These are phyloP conservation scores for Dothistroma septosporum DNA, from an alignment of 2,329 filamentous ascomycete genomes.

Conservation along the genomic window DNA sequence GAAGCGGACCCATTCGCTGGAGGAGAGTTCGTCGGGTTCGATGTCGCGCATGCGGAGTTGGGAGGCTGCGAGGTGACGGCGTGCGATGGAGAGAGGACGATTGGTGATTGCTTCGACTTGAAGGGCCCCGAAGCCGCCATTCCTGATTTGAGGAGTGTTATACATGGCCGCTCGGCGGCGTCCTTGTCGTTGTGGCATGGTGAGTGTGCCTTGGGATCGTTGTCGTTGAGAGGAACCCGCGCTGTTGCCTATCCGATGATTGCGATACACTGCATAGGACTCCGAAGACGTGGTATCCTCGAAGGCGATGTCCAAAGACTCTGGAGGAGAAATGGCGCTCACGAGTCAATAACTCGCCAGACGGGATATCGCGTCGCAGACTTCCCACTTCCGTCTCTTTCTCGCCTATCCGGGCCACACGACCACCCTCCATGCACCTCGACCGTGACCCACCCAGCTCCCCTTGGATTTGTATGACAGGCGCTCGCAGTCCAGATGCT, in stretches of 20 bases:
- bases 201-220: background rate
- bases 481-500: background rate
- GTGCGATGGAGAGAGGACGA: constrained; percentile 33
- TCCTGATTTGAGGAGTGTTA: constrained; percentile 35
- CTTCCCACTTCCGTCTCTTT: background rate
- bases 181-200: constrained; percentile 24
- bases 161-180: constrained; percentile 32
- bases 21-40: constrained; percentile 34
- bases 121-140: constrained; percentile 33
- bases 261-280: background rate
- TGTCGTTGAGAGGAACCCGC: background rate
- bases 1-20: constrained; percentile 35
- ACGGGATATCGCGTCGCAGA: too few species aligned
- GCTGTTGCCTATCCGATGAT: background rate
- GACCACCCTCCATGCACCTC: background rate
- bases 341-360: too few species aligned
- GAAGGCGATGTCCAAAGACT: background rate
- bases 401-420: background rate
- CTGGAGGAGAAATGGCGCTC: background rate
- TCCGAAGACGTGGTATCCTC: background rate
- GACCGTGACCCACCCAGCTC: background rate
- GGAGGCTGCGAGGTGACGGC: constrained; percentile 33
- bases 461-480: background rate
- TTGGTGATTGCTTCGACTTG: constrained; percentile 36
- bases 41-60: constrained; percentile 35